Evolutionary conservation across 768 basidiomycete genomes (phyloP), one percentile per base, ranked within the genome.

Genomic region (Phaffia tasmanica): DNA sequence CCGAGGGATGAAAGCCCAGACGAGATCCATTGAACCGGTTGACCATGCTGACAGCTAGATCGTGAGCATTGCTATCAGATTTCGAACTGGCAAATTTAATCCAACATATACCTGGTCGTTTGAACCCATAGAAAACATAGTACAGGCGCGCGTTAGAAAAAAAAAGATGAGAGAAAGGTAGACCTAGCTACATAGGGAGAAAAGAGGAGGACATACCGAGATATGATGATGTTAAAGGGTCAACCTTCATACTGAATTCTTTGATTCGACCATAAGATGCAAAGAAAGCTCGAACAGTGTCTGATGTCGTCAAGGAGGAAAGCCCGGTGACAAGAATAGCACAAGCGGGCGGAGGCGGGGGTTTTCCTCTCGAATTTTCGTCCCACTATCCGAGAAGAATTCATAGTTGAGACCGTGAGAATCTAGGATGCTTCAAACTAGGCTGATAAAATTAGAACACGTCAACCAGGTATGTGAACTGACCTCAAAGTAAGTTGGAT

Each of bases 231-330:
- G 84, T 89, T 60, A 81, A 80, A 65, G 81, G 81, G 76, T 94
- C 87, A 67, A 87, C 83, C 72, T 90, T 87, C 15, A 85, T 81
- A 65, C 92, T 88, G 65, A 89, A 84, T 3, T 83, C 81, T 7
- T 78, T 64, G 65, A 92, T 78, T 19, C 78, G 73, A 1, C 90
- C 92, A 72, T 86, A 80, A 11, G 77, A 68, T 6, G 79, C 73
- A 72, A 94, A 86, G 72, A 86, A 82, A 3, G 82, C 80, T 27
- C 83, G 81, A 62, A 95, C 83, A 49, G 82, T 79, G 46, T 81
- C 77, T 53, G 81, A 82, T 1, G 88, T 82, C 2, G 86, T 86
- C 30, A 95, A 78, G 0, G 85, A 83, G 0, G 86, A 84, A 56
- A 94, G 78, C 65, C 83, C 82, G 29, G 83, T 81, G 55, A 94